Evolutionary conservation across 306 rosid genomes (phyloP).

Genomic region (Cercis canadensis): DNA sequence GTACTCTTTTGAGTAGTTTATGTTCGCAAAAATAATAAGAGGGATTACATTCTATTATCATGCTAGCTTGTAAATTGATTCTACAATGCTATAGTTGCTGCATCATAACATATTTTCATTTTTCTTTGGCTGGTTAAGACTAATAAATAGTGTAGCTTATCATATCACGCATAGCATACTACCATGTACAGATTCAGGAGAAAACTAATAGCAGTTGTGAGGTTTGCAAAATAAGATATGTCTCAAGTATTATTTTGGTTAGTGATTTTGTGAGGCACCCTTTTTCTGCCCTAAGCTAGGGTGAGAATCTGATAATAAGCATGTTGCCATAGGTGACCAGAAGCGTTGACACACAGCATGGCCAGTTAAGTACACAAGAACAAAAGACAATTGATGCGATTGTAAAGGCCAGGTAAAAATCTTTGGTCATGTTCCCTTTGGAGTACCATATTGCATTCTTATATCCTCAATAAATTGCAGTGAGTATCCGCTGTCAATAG

Average conservation of each 20-base stretch:
- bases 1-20: constrained; percentile 2
- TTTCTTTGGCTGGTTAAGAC: constrained; percentile 28
- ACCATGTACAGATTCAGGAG: constrained; percentile 2
- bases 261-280: background rate
- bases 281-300: constrained; percentile 1
- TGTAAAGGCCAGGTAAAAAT: constrained; percentile 82
- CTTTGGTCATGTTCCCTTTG: constrained; percentile 16
- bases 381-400: constrained; percentile 80
- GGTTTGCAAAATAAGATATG: too few species aligned
- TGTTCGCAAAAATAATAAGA: background rate
- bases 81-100: constrained; percentile 7
- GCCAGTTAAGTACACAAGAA: constrained; percentile 79
- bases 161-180: background rate
- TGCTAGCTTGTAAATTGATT: constrained; percentile 15
- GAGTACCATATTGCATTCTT: constrained; percentile 36
- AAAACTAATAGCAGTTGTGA: background rate
- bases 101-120: constrained; percentile 1
- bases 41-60: background rate
- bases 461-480: constrained; percentile 51
- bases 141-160: constrained; percentile 5
- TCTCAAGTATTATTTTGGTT: too few species aligned
- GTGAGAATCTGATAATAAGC: constrained; percentile 3
- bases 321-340: constrained; percentile 73
- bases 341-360: constrained; percentile 68
- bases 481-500: constrained; percentile 78